Base-by-base conservation (phyloP, 2,329 filamentous ascomycete genomes). In the Botrytis byssoidea region DNA sequence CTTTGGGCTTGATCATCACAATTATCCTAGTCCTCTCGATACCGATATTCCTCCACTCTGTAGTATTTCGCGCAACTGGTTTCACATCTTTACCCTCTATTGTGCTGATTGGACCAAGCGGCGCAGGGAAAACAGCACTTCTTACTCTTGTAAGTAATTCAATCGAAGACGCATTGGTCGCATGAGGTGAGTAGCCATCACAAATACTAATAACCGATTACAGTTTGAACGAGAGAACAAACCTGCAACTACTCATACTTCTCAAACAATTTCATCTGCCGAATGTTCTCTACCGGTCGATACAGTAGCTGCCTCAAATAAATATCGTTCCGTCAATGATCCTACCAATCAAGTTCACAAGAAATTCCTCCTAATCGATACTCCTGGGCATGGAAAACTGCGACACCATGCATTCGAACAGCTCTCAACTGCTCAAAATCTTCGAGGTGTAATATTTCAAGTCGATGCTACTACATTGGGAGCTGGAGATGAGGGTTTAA, bases 311-410 rank as follows among this genome's bases (percentile, higher is more conserved):
- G 84, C 84, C 35, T 90, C 89, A 42, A 87, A 90, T 74, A 86
- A 87, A 78, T 93, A 89, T 82, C 89, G 91, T 77, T 91, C 89
- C 61, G 83, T 85, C 40, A 89, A 91, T 79, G 91, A 93, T 80
- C 87, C 88, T 37, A 86, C 89, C 16, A 83, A 83, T 67, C 83
- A 85, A 75, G 78, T 82, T 4, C 90, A 92, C 81, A 90, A 88
- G 77, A 92, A 90, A 81, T 93, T 96, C 81, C 85, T 92, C 59
- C 85, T 98, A 48, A 85, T 93, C 80, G 96, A 99, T 84, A 98
- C 95, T 0, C 96, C 96, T 0, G 96, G 96, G 57, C 96, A 99
- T 84, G 94, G 94, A 79, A 99, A 99, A 84, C 89, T 99, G 74
- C 93, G 96, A 75, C 88, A 90, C 78, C 86, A 89, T 77, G 90